These are phyloP conservation scores for Penicillium odoratum DNA, from an alignment of 495 filamentous ascomycete species.

Conservation along the genomic window DNA sequence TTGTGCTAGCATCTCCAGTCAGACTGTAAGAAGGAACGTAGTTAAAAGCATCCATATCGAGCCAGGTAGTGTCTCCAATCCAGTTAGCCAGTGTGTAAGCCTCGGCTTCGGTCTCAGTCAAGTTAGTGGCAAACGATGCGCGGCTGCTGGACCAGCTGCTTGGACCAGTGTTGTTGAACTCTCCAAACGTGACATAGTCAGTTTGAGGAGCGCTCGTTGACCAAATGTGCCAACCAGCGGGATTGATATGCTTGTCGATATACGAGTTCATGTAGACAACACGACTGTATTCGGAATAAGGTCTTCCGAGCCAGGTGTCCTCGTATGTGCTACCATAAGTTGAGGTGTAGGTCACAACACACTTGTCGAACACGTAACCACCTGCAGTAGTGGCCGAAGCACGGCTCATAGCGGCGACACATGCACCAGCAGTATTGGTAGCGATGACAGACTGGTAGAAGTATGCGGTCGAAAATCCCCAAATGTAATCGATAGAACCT, in stretches of 20 bases:
- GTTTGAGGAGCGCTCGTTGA: constrained; percentile 19
- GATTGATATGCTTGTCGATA: constrained; percentile 53
- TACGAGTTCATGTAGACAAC: constrained; percentile 58
- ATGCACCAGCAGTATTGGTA: constrained; percentile 56
- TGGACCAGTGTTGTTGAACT: constrained; percentile 21
- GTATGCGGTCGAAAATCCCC: constrained; percentile 60
- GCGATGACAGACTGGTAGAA: constrained; percentile 48
- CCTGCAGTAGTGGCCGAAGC: constrained; percentile 61
- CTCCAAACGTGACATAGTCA: constrained; percentile 22
- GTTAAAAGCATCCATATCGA: constrained; percentile 13
- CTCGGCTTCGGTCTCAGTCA: constrained; percentile 14
- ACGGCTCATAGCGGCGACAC: constrained; percentile 44
- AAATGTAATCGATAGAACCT: constrained; percentile 54
- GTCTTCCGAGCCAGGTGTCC: constrained; percentile 49
- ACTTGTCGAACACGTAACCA: constrained; percentile 35
- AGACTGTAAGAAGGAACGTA: constrained; percentile 11
- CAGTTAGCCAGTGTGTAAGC: constrained; percentile 14
- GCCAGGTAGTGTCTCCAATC: constrained; percentile 15
- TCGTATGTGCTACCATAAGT: constrained; percentile 52
- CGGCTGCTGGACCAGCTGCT: constrained; percentile 18
- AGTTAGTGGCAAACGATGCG: constrained; percentile 17
- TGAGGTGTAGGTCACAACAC: constrained; percentile 41
- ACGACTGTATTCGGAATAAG: constrained; percentile 58
- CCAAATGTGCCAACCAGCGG: constrained; percentile 51
- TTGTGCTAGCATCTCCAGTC: constrained; percentile 5